Base-by-base conservation (phyloP, 371 early-diverging fungal species). In the Rhizopus delemar region DNA sequence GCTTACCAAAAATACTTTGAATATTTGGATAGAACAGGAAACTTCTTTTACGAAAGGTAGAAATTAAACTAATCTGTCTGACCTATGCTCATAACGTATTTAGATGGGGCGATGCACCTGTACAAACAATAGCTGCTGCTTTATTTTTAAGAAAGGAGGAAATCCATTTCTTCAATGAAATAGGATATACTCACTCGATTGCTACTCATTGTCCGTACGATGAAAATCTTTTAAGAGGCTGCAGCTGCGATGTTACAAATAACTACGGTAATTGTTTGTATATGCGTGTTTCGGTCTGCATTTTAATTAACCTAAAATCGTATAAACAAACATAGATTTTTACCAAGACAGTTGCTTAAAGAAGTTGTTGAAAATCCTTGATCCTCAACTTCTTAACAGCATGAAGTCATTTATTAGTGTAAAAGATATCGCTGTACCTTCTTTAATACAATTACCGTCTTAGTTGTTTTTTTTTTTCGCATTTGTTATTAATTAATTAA, bases 41-140 rank as follows among this genome's bases (percentile, higher is more conserved):
- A 88, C n/a, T 98, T 98, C 66, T 98, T 90, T 68, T 97, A 97
- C 71, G 99, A 98, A 66, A 81, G 93, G 81, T 80, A 66, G 48
- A 51, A 8, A 31, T 28, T 50, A 13, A n/a, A 29, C 32, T 41
- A 8, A 33, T 31, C 15, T 46, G 0, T 15, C 51, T 12, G 12
- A n/a, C 28, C 43, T 46, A 58, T 11, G 0, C 15, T 13, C 31
- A n/a, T 59, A 35, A 36, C n/a, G 31, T 91, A 65, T 89, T 90
- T 68, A 83, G 93, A 65, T 84, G 76, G 81, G 53, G 69, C 8
- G 80, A 80, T 46, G 70, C 66, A 2, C 55, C 69, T 3, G 66
- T 75, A 5, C 97, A 94, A 61, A 93, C 95, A 8, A 71, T 98
- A n/a, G 96, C 93, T 1, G 91, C 89, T 2, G 89, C 89, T 3